phyloP scores from a whole-genome alignment of 495 filamentous ascomycete species.

The Cercophora newfieldiana region DNA sequence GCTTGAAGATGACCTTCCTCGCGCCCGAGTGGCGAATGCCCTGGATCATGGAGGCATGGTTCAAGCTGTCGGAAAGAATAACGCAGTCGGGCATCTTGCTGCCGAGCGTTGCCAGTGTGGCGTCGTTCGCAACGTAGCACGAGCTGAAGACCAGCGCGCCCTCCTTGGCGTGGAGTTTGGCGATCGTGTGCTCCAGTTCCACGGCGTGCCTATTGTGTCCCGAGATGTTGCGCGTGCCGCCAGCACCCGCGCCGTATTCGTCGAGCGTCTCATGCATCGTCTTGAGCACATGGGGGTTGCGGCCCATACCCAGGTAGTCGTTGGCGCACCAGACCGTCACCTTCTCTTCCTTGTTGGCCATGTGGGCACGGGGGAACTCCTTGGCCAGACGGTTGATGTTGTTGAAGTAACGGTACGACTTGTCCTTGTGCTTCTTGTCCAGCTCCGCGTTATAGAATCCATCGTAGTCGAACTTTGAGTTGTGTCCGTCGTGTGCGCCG shows the following conservation, averaged over 20 bases:
- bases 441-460: conserved; percentile 84
- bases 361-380: conserved; percentile 94
- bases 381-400: conserved; percentile 98
- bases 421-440: conserved; percentile 99
- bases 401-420: conserved; percentile 99
- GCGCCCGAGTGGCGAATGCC: conserved; percentile 96
- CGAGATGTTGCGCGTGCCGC: conserved; percentile 95
- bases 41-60: conserved; percentile 99
- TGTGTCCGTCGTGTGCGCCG: conserved; percentile 23
- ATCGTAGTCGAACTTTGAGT: conserved; percentile 80
- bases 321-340: conserved; percentile 99
- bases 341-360: conserved; percentile 76
- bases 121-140: conserved; percentile 98
- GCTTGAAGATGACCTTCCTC: conserved; percentile 97
- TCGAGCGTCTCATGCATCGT: conserved; percentile 94
- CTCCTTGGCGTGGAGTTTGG: conserved; percentile 88
- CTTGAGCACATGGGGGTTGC: conserved; percentile 82
- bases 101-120: conserved; percentile 91
- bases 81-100: conserved; percentile 96
- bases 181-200: conserved; percentile 76
- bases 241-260: conserved; percentile 91
- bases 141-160: conserved; percentile 91
- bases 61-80: conserved; percentile 90
- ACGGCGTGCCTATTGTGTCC: conserved; percentile 96
- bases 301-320: conserved; percentile 97